Evolutionary conservation across 1,284 basidiomycete species (phyloP).

Genomic region (Somion occarium): DNA sequence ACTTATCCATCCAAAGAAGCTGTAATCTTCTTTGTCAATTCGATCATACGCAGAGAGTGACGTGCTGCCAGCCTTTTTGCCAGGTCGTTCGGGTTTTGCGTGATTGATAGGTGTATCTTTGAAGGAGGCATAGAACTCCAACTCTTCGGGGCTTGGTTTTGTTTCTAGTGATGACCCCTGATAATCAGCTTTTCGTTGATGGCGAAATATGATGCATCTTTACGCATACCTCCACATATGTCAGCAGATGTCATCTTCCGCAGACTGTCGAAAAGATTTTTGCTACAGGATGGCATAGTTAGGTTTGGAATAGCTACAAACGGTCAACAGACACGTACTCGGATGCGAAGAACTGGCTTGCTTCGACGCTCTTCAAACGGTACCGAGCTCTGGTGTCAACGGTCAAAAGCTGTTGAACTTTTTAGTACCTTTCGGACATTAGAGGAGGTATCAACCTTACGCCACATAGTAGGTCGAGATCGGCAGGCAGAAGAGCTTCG

Average conservation of each 20-base stretch:
- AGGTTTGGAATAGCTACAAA: slow-evolving; percentile 6
- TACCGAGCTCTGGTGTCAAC: slow-evolving; percentile 22
- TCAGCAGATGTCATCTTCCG: background rate
- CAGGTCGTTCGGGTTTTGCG: slow-evolving; percentile 7
- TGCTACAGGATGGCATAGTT: background rate
- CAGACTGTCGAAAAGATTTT: background rate
- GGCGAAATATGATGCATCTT: background rate
- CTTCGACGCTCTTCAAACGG: slow-evolving; percentile 23
- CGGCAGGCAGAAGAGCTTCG: slow-evolving; percentile 16
- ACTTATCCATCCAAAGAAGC: slow-evolving; percentile 22
- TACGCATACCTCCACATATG: background rate
- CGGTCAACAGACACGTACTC: slow-evolving; percentile 13
- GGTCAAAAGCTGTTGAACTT: slow-evolving; percentile 20
- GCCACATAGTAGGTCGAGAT: slow-evolving; percentile 20
- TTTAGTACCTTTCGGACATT: background rate
- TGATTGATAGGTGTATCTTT: slow-evolving; percentile 8
- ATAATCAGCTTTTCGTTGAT: slow-evolving; percentile 3
- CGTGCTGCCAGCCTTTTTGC: background rate
- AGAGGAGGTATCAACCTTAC: too few species aligned
- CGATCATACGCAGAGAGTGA: slow-evolving; percentile 6
- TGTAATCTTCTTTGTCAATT: slow-evolving; percentile 9
- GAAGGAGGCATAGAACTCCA: background rate
- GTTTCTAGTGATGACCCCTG: background rate
- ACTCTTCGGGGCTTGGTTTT: background rate
- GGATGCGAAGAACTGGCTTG: slow-evolving; percentile 25